A percentile compares a stretch with the other conserved stretches of the same genome.
Evolutionary conservation across 2,329 filamentous ascomycete species (phyloP).

Genomic region (Epichloe gansuensis): DNA sequence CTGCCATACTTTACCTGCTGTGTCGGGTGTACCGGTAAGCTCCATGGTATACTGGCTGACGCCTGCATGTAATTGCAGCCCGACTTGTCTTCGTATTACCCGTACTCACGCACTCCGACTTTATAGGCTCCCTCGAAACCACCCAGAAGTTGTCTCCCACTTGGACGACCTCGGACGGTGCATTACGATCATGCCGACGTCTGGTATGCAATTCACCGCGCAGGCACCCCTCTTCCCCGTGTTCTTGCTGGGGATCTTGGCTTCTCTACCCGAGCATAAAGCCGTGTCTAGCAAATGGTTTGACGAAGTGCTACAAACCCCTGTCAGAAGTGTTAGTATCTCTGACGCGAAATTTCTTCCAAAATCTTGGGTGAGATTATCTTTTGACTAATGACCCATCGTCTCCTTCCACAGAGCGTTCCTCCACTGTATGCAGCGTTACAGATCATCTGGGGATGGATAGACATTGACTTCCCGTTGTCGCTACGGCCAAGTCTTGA

Average conservation of each 20-base stretch:
- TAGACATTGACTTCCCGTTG: slow-evolving; percentile 16
- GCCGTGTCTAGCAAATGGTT: slow-evolving; percentile 24
- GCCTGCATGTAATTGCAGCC: background rate
- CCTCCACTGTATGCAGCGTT: slow-evolving; percentile 25
- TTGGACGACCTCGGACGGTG: slow-evolving; percentile 23
- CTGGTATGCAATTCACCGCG: slow-evolving; percentile 27
- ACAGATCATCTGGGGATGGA: slow-evolving; percentile 23
- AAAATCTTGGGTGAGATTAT: background rate
- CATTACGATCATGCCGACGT: slow-evolving; percentile 29
- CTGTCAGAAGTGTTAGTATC: slow-evolving; percentile 28
- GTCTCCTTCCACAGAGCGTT: slow-evolving; percentile 21
- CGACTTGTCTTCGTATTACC: background rate
- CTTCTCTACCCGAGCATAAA: slow-evolving; percentile 17
- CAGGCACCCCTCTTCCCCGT: slow-evolving; percentile 30
- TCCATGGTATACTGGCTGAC: background rate
- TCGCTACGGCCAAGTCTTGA: slow-evolving; percentile 5
- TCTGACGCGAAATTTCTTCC: background rate
- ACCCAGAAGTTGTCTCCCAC: slow-evolving; percentile 21
- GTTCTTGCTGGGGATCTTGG: slow-evolving; percentile 27
- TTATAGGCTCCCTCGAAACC: slow-evolving; percentile 24
- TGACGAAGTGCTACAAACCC: slow-evolving; percentile 21
- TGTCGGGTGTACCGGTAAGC: slow-evolving; percentile 26
- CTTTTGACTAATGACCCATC: background rate
- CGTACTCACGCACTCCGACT: background rate
- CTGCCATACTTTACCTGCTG: slow-evolving; percentile 26